Evolutionary conservation across 768 basidiomycete species (phyloP), one percentile per base, ranked within the genome.

Genomic region (Tulasnella sp.): DNA sequence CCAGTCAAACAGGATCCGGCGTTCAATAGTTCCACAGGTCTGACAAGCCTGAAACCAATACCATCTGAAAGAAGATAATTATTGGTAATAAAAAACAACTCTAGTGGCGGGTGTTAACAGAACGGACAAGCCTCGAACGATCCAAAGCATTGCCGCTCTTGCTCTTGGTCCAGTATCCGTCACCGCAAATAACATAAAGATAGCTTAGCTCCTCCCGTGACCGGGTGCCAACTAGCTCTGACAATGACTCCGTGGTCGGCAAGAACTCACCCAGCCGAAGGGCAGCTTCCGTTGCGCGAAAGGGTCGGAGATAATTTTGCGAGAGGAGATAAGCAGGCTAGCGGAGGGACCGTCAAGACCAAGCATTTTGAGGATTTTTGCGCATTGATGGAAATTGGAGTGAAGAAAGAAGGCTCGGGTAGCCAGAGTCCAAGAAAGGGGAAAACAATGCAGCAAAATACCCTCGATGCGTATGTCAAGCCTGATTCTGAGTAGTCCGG

Each of bases 131-230:
- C 93, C 88, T 97, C 95, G 70, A 96, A 88, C 79, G 92, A 93
- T 89, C 91, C 39, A 96, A 83, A 0, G 94, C 95, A 77, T 97
- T 87, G 0, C 93, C 88, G 71, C 96, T 89, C 80, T 97, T 97
- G 3, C 91, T 90, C 39, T 85, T 83, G 2, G 94, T 93, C 94
- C 95, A 96, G 81, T 90, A 94, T 75, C 87, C 68, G 0, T 93
- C 93, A 22, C 93, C 88, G 80, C 79, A 77, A 75, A 40, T 29
- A 9, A 73, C n/a, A 45, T 15, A 39, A 37, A 54, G 17, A 29
- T 12, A 40, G 31, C 22, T 29, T 22, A 45, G 38, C 17, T 4
- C 1, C 22, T 17, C 14, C 3, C 6, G 45, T 14, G 25, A 3
- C 9, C 19, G 17, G n/a, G 6, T 12, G 75, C 22, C 39, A 68